Base-by-base conservation (phyloP, 2,329 filamentous ascomycete species). In the Diaporthe sp. region DNA sequence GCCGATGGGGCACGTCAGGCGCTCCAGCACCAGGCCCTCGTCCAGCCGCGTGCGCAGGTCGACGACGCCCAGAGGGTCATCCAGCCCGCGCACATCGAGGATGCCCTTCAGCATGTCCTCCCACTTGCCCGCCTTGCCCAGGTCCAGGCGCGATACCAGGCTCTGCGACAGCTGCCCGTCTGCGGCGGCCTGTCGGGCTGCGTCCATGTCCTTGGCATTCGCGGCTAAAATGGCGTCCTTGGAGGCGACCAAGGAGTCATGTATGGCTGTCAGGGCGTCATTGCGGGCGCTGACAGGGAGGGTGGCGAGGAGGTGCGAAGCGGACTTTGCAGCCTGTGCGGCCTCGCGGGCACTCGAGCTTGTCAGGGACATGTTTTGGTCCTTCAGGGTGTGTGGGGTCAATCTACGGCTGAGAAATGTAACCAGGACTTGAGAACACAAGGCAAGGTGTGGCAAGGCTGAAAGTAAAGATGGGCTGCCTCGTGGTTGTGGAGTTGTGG, bases 61-160 rank as follows among this genome's bases (percentile, higher is more conserved):
- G 72, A 97, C 89, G 82, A 93, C 94, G 81, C 96, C 96, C 81
- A 98, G 94, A 95, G 97, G 97, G 86, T 99, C 97, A 67, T 94
- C 90, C 39, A 99, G 89, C 70, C 91, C 90, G 79, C 94, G 90
- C 77, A 99, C 97, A 85, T 98, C 95, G 76, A 97, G 85, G 77
- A 99, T 97, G 37, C 97, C 97, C 86, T 96, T 94, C 78, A 99
- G 89, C 97, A 99, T 98, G 82, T 98, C 97, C 82, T 98, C 96
- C 88, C 94, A 99, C 86, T 98, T 98, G 75, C 96, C 96, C 82
- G 92, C 91, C 83, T 94, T 94, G 67, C 92, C 92, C 67, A 99
- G 88, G 84, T 99, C 96, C 77, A 99, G 89, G 74, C 97, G 91
- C 81, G 97, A 97, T 44, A 98, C 91, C 34, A 98, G 89, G 81